Percentiles rank a stretch among this genome's conserved stretches.
These are phyloP conservation scores for Phyllosticta citrichinensis DNA, from an alignment of 2,329 filamentous ascomycete species.

Conservation along the genomic window DNA sequence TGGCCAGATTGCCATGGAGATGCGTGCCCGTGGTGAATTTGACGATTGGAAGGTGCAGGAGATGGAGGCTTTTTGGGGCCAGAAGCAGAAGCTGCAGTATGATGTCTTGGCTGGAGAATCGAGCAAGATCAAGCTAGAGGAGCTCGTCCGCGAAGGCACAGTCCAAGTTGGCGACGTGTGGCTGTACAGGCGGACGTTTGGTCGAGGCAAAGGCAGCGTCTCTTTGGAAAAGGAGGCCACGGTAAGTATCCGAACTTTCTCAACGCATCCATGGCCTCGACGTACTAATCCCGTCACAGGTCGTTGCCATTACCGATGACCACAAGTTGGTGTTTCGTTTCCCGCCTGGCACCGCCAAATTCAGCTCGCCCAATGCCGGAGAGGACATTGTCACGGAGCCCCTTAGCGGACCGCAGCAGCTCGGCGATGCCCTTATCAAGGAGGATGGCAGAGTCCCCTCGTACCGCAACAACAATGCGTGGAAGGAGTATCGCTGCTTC, in stretches of 20 bases:
- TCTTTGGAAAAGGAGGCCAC: slow-evolving; percentile 12
- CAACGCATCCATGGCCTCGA: background rate
- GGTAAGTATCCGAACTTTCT: background rate
- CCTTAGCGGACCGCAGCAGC: background rate
- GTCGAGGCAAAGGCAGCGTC: background rate
- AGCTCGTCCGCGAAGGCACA: slow-evolving; percentile 5
- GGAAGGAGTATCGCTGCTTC: slow-evolving; percentile 12
- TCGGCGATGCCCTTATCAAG: slow-evolving; percentile 10
- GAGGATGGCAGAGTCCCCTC: slow-evolving; percentile 7
- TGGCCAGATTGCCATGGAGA: slow-evolving; percentile 42
- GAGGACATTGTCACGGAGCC: background rate
- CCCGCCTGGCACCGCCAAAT: slow-evolving; percentile 1
- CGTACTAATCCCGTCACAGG: background rate
- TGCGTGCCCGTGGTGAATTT: slow-evolving; percentile 44
- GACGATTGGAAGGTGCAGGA: slow-evolving; percentile 47
- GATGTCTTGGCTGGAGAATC: slow-evolving; percentile 32
- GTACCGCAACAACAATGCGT: slow-evolving; percentile 10
- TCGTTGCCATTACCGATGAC: slow-evolving; percentile 4
- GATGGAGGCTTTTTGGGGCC: slow-evolving; percentile 48
- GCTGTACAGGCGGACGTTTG: slow-evolving; percentile 3
- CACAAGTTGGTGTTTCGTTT: background rate
- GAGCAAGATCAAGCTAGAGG: slow-evolving; percentile 25
- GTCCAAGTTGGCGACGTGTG: slow-evolving; percentile 12
- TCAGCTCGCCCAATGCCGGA: background rate
- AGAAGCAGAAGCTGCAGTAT: slow-evolving; percentile 34